Percentiles rank a stretch among this genome's conserved stretches.
Conservation (phyloP, 2,329 filamentous ascomycete genomes). For the Fusarium papillatum region DNA sequence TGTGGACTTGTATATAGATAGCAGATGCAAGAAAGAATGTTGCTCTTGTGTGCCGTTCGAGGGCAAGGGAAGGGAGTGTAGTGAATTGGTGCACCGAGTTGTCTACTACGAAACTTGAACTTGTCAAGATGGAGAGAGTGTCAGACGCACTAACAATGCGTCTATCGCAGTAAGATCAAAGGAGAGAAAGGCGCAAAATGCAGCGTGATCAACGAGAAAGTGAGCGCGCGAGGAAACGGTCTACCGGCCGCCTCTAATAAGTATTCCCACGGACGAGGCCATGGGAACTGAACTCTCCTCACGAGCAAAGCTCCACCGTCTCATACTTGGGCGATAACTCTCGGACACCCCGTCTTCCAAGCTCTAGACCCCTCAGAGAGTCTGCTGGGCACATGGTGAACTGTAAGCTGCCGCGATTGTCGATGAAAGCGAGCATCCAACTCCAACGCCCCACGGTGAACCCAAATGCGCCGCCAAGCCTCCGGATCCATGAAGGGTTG, state of each 20-base stretch:
- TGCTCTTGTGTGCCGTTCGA: not conserved
- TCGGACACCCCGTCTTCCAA: constrained; percentile 3
- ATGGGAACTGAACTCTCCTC: not conserved
- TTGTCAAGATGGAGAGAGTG: not conserved
- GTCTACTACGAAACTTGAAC: not conserved
- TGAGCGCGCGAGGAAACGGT: constrained; percentile 4
- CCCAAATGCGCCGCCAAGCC: constrained; percentile 26
- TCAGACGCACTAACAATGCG: not conserved
- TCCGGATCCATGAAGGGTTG: constrained; percentile 7
- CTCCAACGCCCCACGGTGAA: constrained; percentile 19
- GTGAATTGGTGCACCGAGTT: not conserved
- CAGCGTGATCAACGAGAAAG: constrained; percentile 22
- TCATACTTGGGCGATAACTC: constrained; percentile 16
- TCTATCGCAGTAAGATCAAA: constrained; percentile 14
- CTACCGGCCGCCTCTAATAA: constrained; percentile 20
- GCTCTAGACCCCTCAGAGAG: not conserved
- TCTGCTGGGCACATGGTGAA: constrained; percentile 7
- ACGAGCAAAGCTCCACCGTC: constrained; percentile 1
- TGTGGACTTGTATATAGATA: not conserved
- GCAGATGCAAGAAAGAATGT: not conserved
- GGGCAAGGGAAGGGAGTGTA: not conserved
- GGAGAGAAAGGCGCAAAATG: constrained; percentile 5
- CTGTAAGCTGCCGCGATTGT: not conserved
- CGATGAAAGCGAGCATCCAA: constrained; percentile 2
- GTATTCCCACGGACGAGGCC: constrained; percentile 8